phyloP scores from a whole-genome alignment of 2,329 filamentous ascomycete genomes.

The Pseudogymnoascus sp. region DNA sequence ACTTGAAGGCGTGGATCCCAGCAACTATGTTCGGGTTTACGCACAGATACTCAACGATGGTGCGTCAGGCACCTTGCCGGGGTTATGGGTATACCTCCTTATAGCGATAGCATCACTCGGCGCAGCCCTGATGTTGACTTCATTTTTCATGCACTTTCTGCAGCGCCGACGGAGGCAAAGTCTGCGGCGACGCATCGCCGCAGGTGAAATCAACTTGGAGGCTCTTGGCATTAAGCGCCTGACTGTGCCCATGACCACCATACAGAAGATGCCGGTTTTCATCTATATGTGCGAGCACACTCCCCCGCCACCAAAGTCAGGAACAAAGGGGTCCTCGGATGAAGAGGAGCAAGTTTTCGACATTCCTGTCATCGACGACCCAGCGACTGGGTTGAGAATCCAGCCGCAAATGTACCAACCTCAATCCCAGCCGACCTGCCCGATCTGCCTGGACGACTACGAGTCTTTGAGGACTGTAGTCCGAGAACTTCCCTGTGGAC shows the following conservation, averaged over 20 bases:
- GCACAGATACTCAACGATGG: slow-evolving; percentile 41
- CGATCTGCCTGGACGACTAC: slow-evolving; percentile 85
- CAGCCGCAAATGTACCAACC: slow-evolving; percentile 30
- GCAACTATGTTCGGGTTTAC: slow-evolving; percentile 55
- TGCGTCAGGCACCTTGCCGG: slow-evolving; percentile 44
- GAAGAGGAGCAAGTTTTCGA: slow-evolving; percentile 4
- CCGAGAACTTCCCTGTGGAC: slow-evolving; percentile 78
- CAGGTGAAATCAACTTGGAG: slow-evolving; percentile 80
- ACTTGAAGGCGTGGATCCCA: slow-evolving; percentile 47
- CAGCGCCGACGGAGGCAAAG: slow-evolving; percentile 63
- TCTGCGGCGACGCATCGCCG: slow-evolving; percentile 62
- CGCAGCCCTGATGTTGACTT: slow-evolving; percentile 59
- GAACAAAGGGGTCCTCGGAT: neutral
- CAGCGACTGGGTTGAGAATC: slow-evolving; percentile 10
- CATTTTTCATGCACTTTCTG: slow-evolving; percentile 66
- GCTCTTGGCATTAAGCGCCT: slow-evolving; percentile 76
- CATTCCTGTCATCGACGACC: slow-evolving; percentile 12
- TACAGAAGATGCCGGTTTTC: slow-evolving; percentile 71
- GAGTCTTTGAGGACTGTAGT: slow-evolving; percentile 63
- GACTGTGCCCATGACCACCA: slow-evolving; percentile 63
- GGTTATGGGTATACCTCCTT: slow-evolving; percentile 73
- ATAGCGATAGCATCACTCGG: slow-evolving; percentile 67
- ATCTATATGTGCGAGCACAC: slow-evolving; percentile 58
- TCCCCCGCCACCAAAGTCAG: slow-evolving; percentile 30
- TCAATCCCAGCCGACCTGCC: slow-evolving; percentile 71